A percentile compares a stretch with the other conserved stretches of the same genome.
Evolutionary conservation across 768 basidiomycete species (phyloP).

Genomic region (Leccinum broughii): DNA sequence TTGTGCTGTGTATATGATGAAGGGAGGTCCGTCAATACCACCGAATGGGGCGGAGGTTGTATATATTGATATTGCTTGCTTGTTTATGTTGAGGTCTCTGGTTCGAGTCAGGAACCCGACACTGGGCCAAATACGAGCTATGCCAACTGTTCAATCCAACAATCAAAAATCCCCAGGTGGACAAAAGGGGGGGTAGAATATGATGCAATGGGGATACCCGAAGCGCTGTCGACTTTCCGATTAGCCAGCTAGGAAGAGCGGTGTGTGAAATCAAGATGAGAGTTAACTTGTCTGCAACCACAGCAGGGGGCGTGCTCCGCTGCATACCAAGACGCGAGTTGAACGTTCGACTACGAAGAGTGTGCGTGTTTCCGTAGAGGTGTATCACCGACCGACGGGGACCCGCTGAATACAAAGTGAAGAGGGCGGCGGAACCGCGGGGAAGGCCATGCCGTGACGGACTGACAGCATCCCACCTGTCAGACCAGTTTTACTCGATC

Average conservation of each 20-base stretch:
- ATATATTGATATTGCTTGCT: slow-evolving; percentile 12
- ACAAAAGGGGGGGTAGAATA: not conserved
- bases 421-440: not conserved
- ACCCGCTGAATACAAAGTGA: not conserved
- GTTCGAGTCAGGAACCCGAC: slow-evolving; percentile 20
- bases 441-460: not conserved
- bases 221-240: not conserved
- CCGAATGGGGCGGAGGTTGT: not conserved
- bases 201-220: not conserved
- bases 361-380: not conserved
- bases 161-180: slow-evolving; percentile 32
- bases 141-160: slow-evolving; percentile 21
- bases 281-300: not conserved
- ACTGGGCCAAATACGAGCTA: not conserved
- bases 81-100: slow-evolving; percentile 19
- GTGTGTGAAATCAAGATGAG: not conserved
- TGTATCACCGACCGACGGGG: too few relatives aligned
- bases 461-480: not conserved
- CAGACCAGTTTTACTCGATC: not conserved
- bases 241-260: not conserved
- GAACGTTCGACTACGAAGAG: not conserved
- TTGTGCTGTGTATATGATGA: slow-evolving; percentile 22
- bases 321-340: not conserved
- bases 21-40: too few relatives aligned
- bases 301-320: too few relatives aligned